Percentiles rank a stretch among this genome's conserved stretches.
These are phyloP conservation scores for Thelonectria rubi DNA, from an alignment of 2,329 filamentous ascomycete genomes.

Conservation along the genomic window DNA sequence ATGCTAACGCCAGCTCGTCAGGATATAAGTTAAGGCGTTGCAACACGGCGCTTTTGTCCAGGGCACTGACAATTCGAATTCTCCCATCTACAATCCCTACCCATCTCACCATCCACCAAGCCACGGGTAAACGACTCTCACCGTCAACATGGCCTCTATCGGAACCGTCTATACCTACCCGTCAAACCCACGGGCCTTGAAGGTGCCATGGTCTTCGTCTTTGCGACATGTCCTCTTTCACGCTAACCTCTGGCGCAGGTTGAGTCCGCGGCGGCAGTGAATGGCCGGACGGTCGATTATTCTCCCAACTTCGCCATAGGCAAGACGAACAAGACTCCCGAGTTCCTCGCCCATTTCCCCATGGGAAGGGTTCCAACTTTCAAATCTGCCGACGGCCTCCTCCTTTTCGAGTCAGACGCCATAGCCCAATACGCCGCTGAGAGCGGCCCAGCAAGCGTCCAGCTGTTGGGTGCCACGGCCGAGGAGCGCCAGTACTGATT, in stretches of 20 bases:
- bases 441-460: not conserved
- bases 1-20: not conserved
- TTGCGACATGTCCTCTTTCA: not conserved
- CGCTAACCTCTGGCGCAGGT: not conserved
- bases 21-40: not conserved
- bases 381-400: conserved; percentile 2
- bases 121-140: not conserved
- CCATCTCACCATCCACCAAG: not conserved
- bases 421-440: conserved; percentile 9
- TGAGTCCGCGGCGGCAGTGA: not conserved
- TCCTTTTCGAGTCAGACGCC: conserved; percentile 11
- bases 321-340: conserved; percentile 2
- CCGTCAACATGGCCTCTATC: not conserved
- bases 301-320: not conserved
- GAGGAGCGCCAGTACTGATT: not conserved
- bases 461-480: not conserved
- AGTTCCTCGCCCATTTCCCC: conserved; percentile 7
- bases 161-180: not conserved
- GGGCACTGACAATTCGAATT: too few species aligned
- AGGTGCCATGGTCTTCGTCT: not conserved
- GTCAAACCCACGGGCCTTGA: not conserved
- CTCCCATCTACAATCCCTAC: too few species aligned
- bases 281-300: not conserved
- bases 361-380: conserved; percentile 7
- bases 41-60: not conserved